Base-by-base conservation (phyloP, 1,284 basidiomycete genomes). In the Apiotrichum gamsii region DNA sequence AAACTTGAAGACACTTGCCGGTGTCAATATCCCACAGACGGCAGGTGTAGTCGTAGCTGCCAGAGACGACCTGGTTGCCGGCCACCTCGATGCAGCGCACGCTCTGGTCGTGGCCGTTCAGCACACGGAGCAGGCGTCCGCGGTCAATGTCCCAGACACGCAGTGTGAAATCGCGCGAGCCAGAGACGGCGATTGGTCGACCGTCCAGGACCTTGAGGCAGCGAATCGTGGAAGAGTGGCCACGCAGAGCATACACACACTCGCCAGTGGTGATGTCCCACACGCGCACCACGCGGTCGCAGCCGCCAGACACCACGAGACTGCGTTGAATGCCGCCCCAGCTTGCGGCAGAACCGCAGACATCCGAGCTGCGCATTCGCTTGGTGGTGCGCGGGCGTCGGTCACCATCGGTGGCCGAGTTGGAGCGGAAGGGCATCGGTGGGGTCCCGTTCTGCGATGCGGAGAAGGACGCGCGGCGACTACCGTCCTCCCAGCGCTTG, bases 141-240 rank as follows among this genome's bases (percentile, higher is more conserved):
- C 76, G 78, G 65, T 87, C 84, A 41, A 98, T 80, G 68, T 98
- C 87, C 94, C 94, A 98, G 1, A 96, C 88, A 1, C 90, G 80
- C 43, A 97, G 66, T 1, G 88, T 90, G 19, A 79, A 76, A 61
- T 96, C 91, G 15, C 94, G 79, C 32, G 90, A 89, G 41, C 91
- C 94, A 0, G 89, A 87, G 19, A 97, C 81, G 2, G 89, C 90
- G 39, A 95, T 79, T 0, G 94, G 90, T 5, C 87, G 79, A 34
- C 85, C 83, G 61, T 93, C 85, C 33, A 97, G 74, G 14, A 93
- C 85, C 60, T 87, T 87, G 49, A 96, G 77, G 68, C 90, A 96
- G 24, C 94, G 82, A 48, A 97, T 86, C 0, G 93, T 97, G 0
- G 90, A 89, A 0, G 83, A 83, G 70, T 97, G 94, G 0, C 91